phyloP scores from a whole-genome alignment of 2,329 filamentous ascomycete species.

The Seiridium cupressi region DNA sequence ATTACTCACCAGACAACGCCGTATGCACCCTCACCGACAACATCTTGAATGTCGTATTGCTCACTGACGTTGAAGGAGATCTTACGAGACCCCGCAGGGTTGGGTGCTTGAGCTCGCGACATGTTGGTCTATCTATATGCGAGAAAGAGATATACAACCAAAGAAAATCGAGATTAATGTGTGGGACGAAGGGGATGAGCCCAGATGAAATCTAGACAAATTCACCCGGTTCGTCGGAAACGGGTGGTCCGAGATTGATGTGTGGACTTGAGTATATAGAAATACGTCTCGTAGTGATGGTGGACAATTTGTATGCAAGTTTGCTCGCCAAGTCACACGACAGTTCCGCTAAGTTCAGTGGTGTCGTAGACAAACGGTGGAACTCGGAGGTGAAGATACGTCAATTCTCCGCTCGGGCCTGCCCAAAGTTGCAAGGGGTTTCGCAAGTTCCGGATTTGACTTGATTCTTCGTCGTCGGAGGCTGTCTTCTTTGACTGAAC shows the following conservation, averaged over 20 bases:
- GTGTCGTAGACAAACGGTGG: background rate
- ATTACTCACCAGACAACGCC: constrained; percentile 89
- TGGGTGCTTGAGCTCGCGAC: constrained; percentile 57
- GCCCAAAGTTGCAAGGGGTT: constrained; percentile 2
- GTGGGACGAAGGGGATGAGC: background rate
- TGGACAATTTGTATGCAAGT: background rate
- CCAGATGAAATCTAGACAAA: background rate
- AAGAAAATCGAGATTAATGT: background rate
- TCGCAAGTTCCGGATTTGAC: background rate
- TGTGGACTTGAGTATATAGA: background rate
- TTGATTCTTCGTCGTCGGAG: background rate
- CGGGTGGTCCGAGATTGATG: background rate
- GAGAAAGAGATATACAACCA: background rate
- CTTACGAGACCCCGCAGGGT: constrained; percentile 71
- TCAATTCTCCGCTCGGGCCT: constrained; percentile 8
- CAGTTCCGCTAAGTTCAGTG: background rate
- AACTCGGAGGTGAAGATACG: background rate
- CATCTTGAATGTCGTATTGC: constrained; percentile 99
- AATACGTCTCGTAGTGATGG: background rate
- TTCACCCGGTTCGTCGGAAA: background rate
- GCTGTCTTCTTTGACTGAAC: background rate
- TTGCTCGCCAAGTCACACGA: background rate
- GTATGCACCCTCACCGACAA: constrained; percentile 97
- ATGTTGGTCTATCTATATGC: constrained; percentile 32
- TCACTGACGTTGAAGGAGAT: constrained; percentile 99